A percentile compares a stretch with the other conserved stretches of the same genome.
These are phyloP conservation scores for Geum urbanum DNA, from an alignment of 306 rosid species.

Conservation along the genomic window DNA sequence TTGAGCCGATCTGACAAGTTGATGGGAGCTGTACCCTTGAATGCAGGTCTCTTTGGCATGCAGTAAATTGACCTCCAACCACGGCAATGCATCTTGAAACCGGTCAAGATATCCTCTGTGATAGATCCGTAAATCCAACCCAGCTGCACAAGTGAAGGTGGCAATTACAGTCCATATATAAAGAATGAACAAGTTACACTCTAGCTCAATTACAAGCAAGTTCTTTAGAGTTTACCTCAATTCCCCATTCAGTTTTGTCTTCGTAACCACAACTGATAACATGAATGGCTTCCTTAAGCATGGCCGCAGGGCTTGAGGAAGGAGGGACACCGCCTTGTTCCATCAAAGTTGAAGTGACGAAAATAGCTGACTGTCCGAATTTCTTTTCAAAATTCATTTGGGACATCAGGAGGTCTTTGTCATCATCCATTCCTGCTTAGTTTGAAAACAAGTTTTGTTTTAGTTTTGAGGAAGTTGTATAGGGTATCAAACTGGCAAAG, in stretches of 20 bases:
- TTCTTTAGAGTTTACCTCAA: conserved; percentile 54
- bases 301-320: conserved; percentile 67
- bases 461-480: background rate
- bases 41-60: conserved; percentile 77
- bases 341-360: conserved; percentile 88
- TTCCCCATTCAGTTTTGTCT: conserved; percentile 98
- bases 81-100: conserved; percentile 98
- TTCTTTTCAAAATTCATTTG: conserved; percentile 89
- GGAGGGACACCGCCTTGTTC: conserved; percentile 83
- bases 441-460: background rate
- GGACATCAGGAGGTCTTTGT: conserved; percentile 79
- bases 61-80: conserved; percentile 98
- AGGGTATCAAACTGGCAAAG: background rate
- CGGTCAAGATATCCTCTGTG: conserved; percentile 93
- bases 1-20: conserved; percentile 93
- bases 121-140: conserved; percentile 97
- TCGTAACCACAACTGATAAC: conserved; percentile 90
- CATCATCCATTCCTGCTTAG: conserved; percentile 57
- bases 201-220: background rate
- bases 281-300: conserved; percentile 92
- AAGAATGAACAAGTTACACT: conserved; percentile 5
- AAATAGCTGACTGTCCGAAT: conserved; percentile 88
- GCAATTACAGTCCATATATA: background rate
- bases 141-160: conserved; percentile 48
- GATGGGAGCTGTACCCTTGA: conserved; percentile 98